These are phyloP conservation scores for Globisporangium lucens DNA, from an alignment of 352 stramenopile species.

Conservation along the genomic window DNA sequence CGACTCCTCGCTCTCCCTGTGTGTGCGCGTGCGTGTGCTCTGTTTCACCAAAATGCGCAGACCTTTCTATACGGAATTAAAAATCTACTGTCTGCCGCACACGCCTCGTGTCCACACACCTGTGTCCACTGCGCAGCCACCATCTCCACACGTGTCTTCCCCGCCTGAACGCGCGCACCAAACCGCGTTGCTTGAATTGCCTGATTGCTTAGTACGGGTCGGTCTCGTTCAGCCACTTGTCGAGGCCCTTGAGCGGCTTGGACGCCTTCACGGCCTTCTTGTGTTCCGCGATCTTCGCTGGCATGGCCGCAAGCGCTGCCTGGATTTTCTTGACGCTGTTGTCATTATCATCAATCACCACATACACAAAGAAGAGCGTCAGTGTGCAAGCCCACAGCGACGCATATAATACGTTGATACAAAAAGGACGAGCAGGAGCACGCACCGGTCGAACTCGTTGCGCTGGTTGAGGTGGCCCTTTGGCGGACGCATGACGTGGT, in stretches of 20 bases:
- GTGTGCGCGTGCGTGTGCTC: neutral
- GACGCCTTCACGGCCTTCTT: constrained; percentile 79
- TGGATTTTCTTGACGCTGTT: constrained; percentile 83
- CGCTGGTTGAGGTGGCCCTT: constrained; percentile 81
- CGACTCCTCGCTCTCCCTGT: neutral
- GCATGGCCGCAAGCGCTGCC: constrained; percentile 76
- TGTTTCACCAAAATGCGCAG: neutral
- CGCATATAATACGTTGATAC: neutral
- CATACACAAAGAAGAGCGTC: neutral
- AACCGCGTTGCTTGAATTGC: neutral
- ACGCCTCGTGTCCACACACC: neutral
- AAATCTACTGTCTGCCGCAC: constrained; percentile 13
- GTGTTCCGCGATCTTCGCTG: constrained; percentile 83
- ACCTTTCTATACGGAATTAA: constrained; percentile 13
- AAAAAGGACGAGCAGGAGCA: neutral
- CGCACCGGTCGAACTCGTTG: constrained; percentile 78
- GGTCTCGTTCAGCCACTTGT: constrained; percentile 87
- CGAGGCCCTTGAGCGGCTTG: constrained; percentile 84
- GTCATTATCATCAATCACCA: neutral
- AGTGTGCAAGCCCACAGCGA: neutral
- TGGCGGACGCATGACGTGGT: constrained; percentile 81
- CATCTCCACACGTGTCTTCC: neutral
- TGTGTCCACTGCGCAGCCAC: neutral
- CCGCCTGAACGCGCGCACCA: neutral
- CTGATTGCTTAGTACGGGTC: constrained; percentile 57